Conservation (phyloP, 1,139 yeast genomes). For the Saccharomycopsis hybrid region DNA sequence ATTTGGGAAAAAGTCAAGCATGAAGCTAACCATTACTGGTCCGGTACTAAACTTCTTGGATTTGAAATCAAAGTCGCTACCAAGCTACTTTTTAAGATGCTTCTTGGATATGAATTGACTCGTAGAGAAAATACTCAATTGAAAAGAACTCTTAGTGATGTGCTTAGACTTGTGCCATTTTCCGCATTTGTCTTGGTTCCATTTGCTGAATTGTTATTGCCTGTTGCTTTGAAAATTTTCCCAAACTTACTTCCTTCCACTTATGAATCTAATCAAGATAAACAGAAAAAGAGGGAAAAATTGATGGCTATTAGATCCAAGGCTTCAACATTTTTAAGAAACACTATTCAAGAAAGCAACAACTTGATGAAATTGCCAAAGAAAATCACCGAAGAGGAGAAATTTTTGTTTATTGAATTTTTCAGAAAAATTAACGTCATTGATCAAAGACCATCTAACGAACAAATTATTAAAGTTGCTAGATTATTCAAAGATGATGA, state of each 20-base stretch:
- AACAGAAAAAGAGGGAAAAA: slow-evolving; percentile 60
- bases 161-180: slow-evolving; percentile 85
- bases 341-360: slow-evolving; percentile 54
- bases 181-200: slow-evolving; percentile 87
- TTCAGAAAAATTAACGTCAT: slow-evolving; percentile 60
- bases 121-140: slow-evolving; percentile 88
- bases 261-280: slow-evolving; percentile 72
- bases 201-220: slow-evolving; percentile 87
- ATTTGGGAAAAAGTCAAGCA: slow-evolving; percentile 87
- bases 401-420: slow-evolving; percentile 78
- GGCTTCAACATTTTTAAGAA: slow-evolving; percentile 68
- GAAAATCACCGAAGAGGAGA: slow-evolving; percentile 42
- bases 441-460: slow-evolving; percentile 64
- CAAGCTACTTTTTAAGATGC: slow-evolving; percentile 73
- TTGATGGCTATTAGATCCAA: slow-evolving; percentile 70
- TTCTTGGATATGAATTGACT: slow-evolving; percentile 85
- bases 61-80: slow-evolving; percentile 83
- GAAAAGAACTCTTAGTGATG: slow-evolving; percentile 82
- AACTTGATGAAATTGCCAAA: slow-evolving; percentile 60
- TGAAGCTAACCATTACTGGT: slow-evolving; percentile 91
- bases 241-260: slow-evolving; percentile 94
- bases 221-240: slow-evolving; percentile 82
- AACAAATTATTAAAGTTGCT: slow-evolving; percentile 78
- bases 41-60: slow-evolving; percentile 89
- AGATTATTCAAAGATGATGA: slow-evolving; percentile 89